Evolutionary conservation across 202 grass and related monocot genomes (phyloP), one percentile per base, ranked within the genome.

Genomic region (Setaria italica): DNA sequence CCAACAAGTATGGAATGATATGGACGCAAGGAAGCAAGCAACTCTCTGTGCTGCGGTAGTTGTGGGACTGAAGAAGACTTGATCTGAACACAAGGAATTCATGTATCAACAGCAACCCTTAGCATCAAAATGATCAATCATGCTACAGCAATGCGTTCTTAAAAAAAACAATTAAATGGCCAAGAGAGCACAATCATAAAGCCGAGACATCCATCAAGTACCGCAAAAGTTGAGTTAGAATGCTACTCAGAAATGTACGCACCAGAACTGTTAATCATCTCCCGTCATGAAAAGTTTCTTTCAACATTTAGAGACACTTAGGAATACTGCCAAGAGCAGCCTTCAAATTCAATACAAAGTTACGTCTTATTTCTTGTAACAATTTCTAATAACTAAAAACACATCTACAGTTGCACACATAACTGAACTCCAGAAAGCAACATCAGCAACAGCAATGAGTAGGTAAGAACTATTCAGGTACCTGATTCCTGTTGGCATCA

Each of bases 1-100:
- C 97, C 97, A 41, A 99, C 97, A 72, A 99, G 97, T 87, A 77
- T 99, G 53, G 97, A 93, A 88, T 99, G 94, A 78, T 97, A 99
- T 0, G 94, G 94, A 13, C 97, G 91, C 70, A 99, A 77, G 39
- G 92, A 79, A 72, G 94, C 88, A 80, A 99, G 83, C 72, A 99
- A 88, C 79, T 99, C 94, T 72, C 73, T 94, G 71, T 94, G 89
- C 73, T 93, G 97, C 1, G 97, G 94, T 78, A 99, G 71, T 86
- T 97, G 92, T 4, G 94, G 94, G 69, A 97, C 84, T 69, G 90
- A 93, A 56, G 90, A 59, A 41, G 89, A 83, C 46, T 90, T 94
- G 71, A 99, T 87, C 94, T 99, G 83, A 82, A 85, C 71, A 41
- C 41, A 21, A 85, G 62, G 48, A 78, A 82, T 77, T 67, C 12